phyloP scores from a whole-genome alignment of 1,139 yeast genomes.

The Suhomyces bokatorum region DNA sequence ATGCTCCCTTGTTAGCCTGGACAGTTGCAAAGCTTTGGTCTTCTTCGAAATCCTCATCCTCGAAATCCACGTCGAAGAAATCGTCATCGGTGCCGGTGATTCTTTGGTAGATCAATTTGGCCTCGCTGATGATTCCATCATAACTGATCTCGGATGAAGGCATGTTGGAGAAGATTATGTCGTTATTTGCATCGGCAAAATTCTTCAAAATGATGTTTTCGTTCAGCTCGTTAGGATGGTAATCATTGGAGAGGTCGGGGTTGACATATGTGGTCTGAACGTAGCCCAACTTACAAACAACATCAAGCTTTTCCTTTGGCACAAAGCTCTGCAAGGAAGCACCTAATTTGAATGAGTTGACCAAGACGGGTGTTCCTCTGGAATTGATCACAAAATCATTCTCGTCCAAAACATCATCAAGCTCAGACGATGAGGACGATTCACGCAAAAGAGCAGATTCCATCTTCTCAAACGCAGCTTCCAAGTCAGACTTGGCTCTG shows the following conservation, averaged over 20 bases:
- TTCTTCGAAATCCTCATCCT: constrained; percentile 76
- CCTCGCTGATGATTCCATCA: constrained; percentile 85
- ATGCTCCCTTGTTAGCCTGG: constrained; percentile 6
- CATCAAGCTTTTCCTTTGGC: constrained; percentile 76
- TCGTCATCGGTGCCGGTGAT: constrained; percentile 94
- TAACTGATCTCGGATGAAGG: constrained; percentile 85
- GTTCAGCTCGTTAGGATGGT: constrained; percentile 30
- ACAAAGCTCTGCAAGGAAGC: constrained; percentile 80
- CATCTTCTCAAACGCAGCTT: constrained; percentile 75
- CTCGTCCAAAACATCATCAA: constrained; percentile 53
- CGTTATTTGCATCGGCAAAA: constrained; percentile 35
- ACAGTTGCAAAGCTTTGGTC: constrained; percentile 14
- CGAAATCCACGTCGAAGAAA: constrained; percentile 93
- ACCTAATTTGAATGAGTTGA: constrained; percentile 83
- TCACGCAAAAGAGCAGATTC: constrained; percentile 81
- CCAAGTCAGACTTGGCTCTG: constrained; percentile 74
- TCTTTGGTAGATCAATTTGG: constrained; percentile 68
- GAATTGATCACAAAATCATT: constrained; percentile 55
- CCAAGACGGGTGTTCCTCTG: constrained; percentile 62
- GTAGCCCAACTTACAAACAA: constrained; percentile 75
- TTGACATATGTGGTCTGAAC: constrained; percentile 65
- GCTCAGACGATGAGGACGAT: constrained; percentile 49
- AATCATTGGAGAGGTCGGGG: constrained; percentile 43
- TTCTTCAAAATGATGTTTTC: constrained; percentile 33
- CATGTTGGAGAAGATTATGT: constrained; percentile 64